Evolutionary conservation across 495 filamentous ascomycete species (phyloP).

Genomic region (Neurospora sp.): DNA sequence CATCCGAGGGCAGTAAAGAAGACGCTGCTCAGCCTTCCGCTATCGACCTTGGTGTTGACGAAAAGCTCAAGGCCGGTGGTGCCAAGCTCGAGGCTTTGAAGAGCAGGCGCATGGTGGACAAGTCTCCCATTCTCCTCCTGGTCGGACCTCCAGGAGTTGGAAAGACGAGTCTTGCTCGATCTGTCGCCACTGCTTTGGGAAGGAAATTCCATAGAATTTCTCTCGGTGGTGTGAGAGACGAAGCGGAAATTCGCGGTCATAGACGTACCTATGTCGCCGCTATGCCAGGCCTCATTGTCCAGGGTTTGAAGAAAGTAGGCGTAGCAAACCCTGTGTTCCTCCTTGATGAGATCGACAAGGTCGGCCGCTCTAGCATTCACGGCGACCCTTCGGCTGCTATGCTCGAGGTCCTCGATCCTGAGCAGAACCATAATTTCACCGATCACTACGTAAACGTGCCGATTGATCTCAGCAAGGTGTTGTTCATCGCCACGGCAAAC

Average conservation of each 20-base stretch:
- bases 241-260: slow-evolving; percentile 95
- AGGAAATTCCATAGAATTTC: slow-evolving; percentile 97
- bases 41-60: slow-evolving; percentile 24
- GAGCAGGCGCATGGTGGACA: slow-evolving; percentile 74
- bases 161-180: slow-evolving; percentile 93
- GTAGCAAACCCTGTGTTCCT: slow-evolving; percentile 94
- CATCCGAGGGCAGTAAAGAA: slow-evolving; percentile 15
- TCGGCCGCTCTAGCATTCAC: slow-evolving; percentile 84
- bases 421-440: slow-evolving; percentile 90
- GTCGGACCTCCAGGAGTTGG: slow-evolving; percentile 93
- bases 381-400: slow-evolving; percentile 98
- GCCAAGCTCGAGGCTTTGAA: slow-evolving; percentile 58
- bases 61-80: slow-evolving; percentile 36
- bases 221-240: slow-evolving; percentile 88
- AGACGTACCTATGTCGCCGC: slow-evolving; percentile 95
- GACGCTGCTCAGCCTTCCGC: slow-evolving; percentile 1
- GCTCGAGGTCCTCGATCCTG: slow-evolving; percentile 96
- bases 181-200: slow-evolving; percentile 81
- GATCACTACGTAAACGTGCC: slow-evolving; percentile 98
- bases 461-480: slow-evolving; percentile 88
- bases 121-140: slow-evolving; percentile 89
- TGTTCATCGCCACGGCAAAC: slow-evolving; percentile 99
- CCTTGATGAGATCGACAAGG: slow-evolving; percentile 97
- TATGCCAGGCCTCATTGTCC: slow-evolving; percentile 93
- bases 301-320: slow-evolving; percentile 90